Evolutionary conservation across 2,329 filamentous ascomycete species (phyloP), one percentile per base, ranked within the genome.

Genomic region (Epicoccum sorghinum): DNA sequence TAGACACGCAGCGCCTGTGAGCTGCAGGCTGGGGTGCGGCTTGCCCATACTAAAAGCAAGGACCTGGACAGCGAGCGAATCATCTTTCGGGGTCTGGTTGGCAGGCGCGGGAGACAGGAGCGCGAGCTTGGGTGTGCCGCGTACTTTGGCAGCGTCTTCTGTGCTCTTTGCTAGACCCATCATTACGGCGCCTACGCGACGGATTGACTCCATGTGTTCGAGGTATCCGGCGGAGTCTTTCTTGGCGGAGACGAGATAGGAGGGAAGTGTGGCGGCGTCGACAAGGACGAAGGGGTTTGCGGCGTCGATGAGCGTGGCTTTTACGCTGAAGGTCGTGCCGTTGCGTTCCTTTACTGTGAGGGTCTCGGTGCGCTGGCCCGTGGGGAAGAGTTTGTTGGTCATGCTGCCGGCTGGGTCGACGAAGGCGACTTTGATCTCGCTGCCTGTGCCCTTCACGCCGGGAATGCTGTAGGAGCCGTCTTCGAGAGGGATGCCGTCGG

Each of bases 221-320:
- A 88, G 73, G 8, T 61, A 68, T 0, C 73, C 75, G 0, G 59
- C 23, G 5, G 82, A 72, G 1, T 87, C 69, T 2, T 75, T 73
- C 10, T 44, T 54, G 8, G 51, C 52, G 8, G 43, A 42, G 12
- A 83, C 79, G 8, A 87, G 78, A 14, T 77, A 74, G 14, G 81
- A 75, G 0, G 86, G 85, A 0, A 80, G 76, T 30, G 86, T 74
- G 6, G 75, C 74, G 4, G 78, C 76, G n/a, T 78, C 68, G 0
- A 89, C 74, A 59, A 89, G 87, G 4, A 86, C 78, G 45, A 84
- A 84, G 0, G 86, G 86, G 61, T 88, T 89, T 1, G 82, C 82
- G 0, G 83, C 83, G 57, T 89, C 86, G 2, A 87, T 79, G 23
- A 86, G 80, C 1, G 83, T 87, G 0, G 78, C 82, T 4, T 67